Evolutionary conservation across 2,329 filamentous ascomycete species (phyloP).

Genomic region (Rutstroemia sydowiana): DNA sequence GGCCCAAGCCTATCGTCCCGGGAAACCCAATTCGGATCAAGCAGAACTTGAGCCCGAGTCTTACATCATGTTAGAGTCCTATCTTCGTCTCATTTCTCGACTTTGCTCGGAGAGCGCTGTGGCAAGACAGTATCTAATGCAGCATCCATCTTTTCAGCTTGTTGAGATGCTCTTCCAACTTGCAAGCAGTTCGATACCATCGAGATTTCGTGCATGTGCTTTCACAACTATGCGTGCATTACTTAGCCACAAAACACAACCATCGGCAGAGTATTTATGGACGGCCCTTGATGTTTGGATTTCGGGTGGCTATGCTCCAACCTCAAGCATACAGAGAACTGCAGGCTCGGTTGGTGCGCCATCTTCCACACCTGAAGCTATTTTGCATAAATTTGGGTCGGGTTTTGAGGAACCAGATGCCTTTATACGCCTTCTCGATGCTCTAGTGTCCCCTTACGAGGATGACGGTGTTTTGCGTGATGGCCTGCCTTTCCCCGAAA

Average conservation of each 20-base stretch:
- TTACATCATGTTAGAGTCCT: slow-evolving; percentile 93
- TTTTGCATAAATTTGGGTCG: slow-evolving; percentile 66
- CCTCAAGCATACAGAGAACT: slow-evolving; percentile 34
- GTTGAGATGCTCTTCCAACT: slow-evolving; percentile 70
- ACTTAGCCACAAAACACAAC: slow-evolving; percentile 63
- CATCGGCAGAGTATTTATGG: slow-evolving; percentile 72
- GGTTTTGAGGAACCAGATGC: slow-evolving; percentile 81
- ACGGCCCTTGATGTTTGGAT: slow-evolving; percentile 72
- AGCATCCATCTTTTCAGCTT: slow-evolving; percentile 57
- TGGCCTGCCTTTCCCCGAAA: slow-evolving; percentile 77
- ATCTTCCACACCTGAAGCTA: slow-evolving; percentile 48
- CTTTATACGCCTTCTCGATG: slow-evolving; percentile 70
- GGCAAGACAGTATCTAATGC: slow-evolving; percentile 68
- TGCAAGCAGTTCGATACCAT: slow-evolving; percentile 68
- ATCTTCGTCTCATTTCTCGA: slow-evolving; percentile 80
- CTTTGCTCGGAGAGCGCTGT: slow-evolving; percentile 66
- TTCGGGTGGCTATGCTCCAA: slow-evolving; percentile 48
- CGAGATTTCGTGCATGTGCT: slow-evolving; percentile 72
- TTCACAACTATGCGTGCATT: slow-evolving; percentile 73
- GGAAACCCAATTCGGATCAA: slow-evolving; percentile 56
- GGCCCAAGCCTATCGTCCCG: slow-evolving; percentile 45
- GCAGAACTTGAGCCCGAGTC: slow-evolving; percentile 84
- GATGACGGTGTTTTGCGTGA: slow-evolving; percentile 61
- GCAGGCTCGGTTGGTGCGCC: slow-evolving; percentile 8
- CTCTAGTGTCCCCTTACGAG: slow-evolving; percentile 60